Conservation (phyloP, 495 filamentous ascomycete genomes). For the Tuber indicum region DNA sequence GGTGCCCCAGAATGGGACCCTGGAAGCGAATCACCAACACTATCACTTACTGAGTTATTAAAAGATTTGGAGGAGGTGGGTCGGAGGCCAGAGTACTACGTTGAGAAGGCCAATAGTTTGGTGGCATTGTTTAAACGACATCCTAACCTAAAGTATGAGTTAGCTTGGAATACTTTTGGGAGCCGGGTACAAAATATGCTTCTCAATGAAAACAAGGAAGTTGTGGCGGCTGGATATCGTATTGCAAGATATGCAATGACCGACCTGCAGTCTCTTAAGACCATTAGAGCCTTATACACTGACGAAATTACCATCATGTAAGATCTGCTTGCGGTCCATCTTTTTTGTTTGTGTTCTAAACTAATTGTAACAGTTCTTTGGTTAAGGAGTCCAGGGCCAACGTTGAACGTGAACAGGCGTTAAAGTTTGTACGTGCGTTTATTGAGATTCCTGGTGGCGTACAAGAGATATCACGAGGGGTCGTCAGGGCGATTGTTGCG, state of each 20-base stretch:
- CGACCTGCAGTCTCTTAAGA: constrained; percentile 79
- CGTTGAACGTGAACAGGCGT: constrained; percentile 90
- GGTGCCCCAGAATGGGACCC: constrained; percentile 48
- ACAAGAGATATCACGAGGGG: constrained; percentile 73
- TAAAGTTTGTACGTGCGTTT: constrained; percentile 95
- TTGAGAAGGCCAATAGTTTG: constrained; percentile 79
- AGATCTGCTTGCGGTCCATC: constrained; percentile 22
- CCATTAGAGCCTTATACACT: constrained; percentile 77
- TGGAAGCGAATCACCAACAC: constrained; percentile 75
- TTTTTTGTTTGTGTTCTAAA: not conserved
- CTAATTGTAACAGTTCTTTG: constrained; percentile 55
- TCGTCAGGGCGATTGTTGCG: constrained; percentile 80
- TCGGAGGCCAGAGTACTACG: constrained; percentile 89
- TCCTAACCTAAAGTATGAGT: constrained; percentile 88
- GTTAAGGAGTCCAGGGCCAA: constrained; percentile 92
- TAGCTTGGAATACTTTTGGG: constrained; percentile 92
- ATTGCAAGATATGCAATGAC: constrained; percentile 91
- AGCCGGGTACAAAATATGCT: constrained; percentile 89
- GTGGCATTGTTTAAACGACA: constrained; percentile 89
- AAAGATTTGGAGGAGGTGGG: constrained; percentile 79
- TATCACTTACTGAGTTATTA: constrained; percentile 77
- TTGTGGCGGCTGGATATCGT: constrained; percentile 88
- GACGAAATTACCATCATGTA: constrained; percentile 80
- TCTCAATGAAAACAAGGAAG: constrained; percentile 87
- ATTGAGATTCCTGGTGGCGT: constrained; percentile 92